Evolutionary conservation across 345 rosid genomes (phyloP), one percentile per base, ranked within the genome.

Genomic region (Erysimum cheiranthoides): DNA sequence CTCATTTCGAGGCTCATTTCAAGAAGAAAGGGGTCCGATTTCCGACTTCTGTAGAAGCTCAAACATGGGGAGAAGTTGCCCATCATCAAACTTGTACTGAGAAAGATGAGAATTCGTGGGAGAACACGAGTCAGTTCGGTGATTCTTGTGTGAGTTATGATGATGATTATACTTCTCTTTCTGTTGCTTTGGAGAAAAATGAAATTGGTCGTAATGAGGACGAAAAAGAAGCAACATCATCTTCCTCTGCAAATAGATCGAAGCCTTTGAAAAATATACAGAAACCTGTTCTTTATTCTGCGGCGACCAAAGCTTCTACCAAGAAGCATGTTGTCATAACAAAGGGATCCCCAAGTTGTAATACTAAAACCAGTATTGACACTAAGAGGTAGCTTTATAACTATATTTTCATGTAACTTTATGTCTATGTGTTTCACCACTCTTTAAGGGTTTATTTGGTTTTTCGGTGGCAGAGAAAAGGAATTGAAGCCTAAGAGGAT

Each of bases 1-100:
- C 96, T 66, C 87, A 85, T 74, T 89, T 93, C 36, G 98, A 93
- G 72, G 95, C 89, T 65, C 96, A 89, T 76, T 90, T 90, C 67
- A 90, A 82, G 90, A 89, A 81, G 75, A 90, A 85, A 81, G 88
- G 84, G 5, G 84, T 83, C 60, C 73, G 32, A 47, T 78, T 73
- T 60, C 96, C 84, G 14, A 76, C 60, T 77, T 76, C 82, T 51
- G 62, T 82, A 25, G 88, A 80, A 51, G 61, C 76, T 56, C 84
- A 76, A 54, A 81, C 57, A 56, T 81, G 67, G 40, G 68, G 69
- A 11, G 84, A 57, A 57, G 72, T 57, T 57, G 59, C 18, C 66
- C 66, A 75, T 47, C 65, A 53, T 57, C 83, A 76, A 54, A 71
- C 73, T 70, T 17, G 73, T 68, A 45, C 1, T 34, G 83, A 74